phyloP scores from a whole-genome alignment of 345 rosid species.

The Lepidium sativum region DNA sequence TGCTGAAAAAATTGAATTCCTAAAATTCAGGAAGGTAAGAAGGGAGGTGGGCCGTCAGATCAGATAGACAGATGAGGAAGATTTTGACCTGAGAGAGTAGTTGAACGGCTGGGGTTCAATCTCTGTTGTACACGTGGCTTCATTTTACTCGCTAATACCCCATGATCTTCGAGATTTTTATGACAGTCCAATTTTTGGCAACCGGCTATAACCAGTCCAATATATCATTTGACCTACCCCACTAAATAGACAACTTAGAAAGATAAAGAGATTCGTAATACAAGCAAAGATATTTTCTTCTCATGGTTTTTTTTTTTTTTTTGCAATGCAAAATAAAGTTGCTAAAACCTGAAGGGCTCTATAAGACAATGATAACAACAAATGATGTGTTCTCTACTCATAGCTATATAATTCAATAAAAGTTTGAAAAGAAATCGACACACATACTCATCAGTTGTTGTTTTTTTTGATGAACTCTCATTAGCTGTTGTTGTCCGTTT shows the following conservation, averaged over 20 bases:
- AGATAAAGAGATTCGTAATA: background rate
- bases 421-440: background rate
- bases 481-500: background rate
- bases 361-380: too few relatives aligned
- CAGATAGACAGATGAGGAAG: conserved; percentile 10
- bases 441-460: too few relatives aligned
- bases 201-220: conserved; percentile 18
- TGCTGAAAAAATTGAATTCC: too few relatives aligned
- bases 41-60: conserved; percentile 19
- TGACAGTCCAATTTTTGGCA: conserved; percentile 10
- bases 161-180: conserved; percentile 23
- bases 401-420: background rate
- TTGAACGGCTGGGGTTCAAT: conserved; percentile 26
- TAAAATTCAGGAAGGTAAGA: conserved; percentile 18
- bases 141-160: background rate
- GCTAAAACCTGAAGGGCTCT: background rate
- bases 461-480: too few relatives aligned
- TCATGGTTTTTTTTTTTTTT: background rate
- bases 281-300: background rate
- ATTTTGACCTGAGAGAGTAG: conserved; percentile 5
- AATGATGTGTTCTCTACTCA: background rate
- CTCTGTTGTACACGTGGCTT: conserved; percentile 20
- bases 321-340: background rate
- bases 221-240: conserved; percentile 19
- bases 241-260: background rate